Percentiles rank a stretch among this genome's conserved stretches.
Conservation (phyloP, 768 basidiomycete species). For the Suillus hirtellus region DNA sequence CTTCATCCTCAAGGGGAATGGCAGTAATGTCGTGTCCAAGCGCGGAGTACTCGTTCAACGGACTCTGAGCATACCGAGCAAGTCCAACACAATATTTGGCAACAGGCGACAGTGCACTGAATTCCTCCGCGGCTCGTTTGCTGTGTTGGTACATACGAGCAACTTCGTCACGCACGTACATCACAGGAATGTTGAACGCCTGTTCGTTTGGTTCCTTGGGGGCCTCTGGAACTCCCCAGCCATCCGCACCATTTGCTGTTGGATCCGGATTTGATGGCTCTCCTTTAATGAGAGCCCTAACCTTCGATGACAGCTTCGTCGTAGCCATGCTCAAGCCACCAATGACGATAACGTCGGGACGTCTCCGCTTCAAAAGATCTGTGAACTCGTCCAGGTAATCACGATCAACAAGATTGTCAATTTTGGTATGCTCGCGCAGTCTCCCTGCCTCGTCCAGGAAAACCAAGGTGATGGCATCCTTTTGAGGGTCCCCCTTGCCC, state of each 20-base stretch:
- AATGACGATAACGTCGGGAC: conserved; percentile 85
- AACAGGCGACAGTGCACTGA: conserved; percentile 70
- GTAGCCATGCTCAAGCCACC: conserved; percentile 89
- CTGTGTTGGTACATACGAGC: conserved; percentile 94
- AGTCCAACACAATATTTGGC: conserved; percentile 93
- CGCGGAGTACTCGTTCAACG: conserved; percentile 91
- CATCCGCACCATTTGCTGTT: conserved; percentile 25
- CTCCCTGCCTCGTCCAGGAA: conserved; percentile 88
- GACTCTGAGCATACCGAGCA: conserved; percentile 91
- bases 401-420: conserved; percentile 81
- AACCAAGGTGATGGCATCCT: conserved; percentile 84
- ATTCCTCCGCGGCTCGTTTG: conserved; percentile 81
- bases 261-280: conserved; percentile 20
- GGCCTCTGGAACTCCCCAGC: conserved; percentile 27
- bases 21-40: conserved; percentile 82
- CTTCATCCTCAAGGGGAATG: conserved; percentile 81
- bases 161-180: conserved; percentile 87
- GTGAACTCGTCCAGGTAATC: conserved; percentile 73
- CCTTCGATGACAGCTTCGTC: conserved; percentile 59
- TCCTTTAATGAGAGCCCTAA: conserved; percentile 56
- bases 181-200: conserved; percentile 64
- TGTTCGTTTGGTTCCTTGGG: conserved; percentile 40
- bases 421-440: conserved; percentile 83
- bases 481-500: conserved; percentile 93
- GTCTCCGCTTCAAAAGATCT: conserved; percentile 78